Percentiles rank a stretch among this genome's conserved stretches.
Conservation (phyloP, 2,329 filamentous ascomycete species). For the Aspergillus sp. region DNA sequence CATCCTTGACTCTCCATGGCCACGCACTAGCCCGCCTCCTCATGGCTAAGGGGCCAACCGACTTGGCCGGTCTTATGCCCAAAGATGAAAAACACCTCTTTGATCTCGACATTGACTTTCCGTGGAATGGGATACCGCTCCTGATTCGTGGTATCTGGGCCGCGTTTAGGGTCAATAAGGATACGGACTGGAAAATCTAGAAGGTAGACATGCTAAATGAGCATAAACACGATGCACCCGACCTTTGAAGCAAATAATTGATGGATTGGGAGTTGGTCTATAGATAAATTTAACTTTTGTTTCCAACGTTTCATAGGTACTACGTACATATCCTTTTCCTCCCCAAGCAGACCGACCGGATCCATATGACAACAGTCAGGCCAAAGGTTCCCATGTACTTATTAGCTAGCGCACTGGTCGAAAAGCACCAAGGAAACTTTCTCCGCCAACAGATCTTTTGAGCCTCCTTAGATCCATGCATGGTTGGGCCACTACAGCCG, state of each 20-base stretch:
- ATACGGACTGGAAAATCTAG: neutral
- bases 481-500: too few relatives aligned
- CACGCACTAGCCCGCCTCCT: neutral
- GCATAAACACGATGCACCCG: neutral
- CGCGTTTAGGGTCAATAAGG: neutral
- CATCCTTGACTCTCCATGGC: neutral
- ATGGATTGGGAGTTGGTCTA: neutral
- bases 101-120: neutral
- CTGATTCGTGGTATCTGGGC: neutral
- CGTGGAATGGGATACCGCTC: neutral
- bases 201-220: neutral
- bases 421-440: too few relatives aligned
- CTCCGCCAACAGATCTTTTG: too few relatives aligned
- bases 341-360: too few relatives aligned
- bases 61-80: neutral
- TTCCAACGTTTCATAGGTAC: neutral
- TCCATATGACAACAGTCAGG: too few relatives aligned
- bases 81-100: neutral
- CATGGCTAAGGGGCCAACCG: neutral
- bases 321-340: neutral
- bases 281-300: neutral
- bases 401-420: too few relatives aligned
- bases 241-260: neutral
- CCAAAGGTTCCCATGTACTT: too few relatives aligned
- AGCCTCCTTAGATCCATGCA: too few relatives aligned